Evolutionary conservation across 2,329 filamentous ascomycete genomes (phyloP), one percentile per base, ranked within the genome.

Genomic region (Sporothrix brasiliensis): DNA sequence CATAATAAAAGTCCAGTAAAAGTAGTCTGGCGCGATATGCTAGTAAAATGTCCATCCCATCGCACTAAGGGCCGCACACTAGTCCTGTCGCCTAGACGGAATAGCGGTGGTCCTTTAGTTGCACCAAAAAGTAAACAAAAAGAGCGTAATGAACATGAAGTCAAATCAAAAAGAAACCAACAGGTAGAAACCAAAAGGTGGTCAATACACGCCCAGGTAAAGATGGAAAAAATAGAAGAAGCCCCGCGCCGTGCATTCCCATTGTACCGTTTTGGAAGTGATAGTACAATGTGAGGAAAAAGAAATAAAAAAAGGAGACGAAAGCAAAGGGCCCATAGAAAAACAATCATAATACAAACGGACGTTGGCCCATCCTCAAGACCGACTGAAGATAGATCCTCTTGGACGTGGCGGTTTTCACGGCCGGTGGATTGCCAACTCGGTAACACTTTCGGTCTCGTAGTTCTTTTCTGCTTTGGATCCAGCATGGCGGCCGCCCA

Each of bases 381-480:
- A 19, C 16, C 13, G 50, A 13, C 2, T 4, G 66, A 49, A 9
- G 21, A 61, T 34, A 3, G 27, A n/a, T 6, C 27, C 11, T 19
- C 27, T 60, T 69, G 30, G 53, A 60, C 19, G 53, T 69, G 34
- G 34, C 6, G 34, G 34, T 4, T 30, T 53, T n/a, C 67, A 71
- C 47, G 30, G 24, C 16, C 49, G 56, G 27, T 27, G 50, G 9
- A 66, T 60, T 4, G 84, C 81, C 30, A 87, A 76, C 73, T 85
- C 84, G 16, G 82, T 84, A 77, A 84, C 84, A 75, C 84, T 86
- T 73, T 86, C 85, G 65, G 78, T 84, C 72, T 85, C 84, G 68
- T 81, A 80, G 39, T 76, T 77, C 73, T 82, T 80, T 44, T 76
- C 78, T 5, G 70, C 69, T 21, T 70, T 72, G 54, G 71, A 67